A percentile compares a stretch with the other conserved stretches of the same genome.
Evolutionary conservation across 768 basidiomycete genomes (phyloP).

Genomic region (Lactifluus piperatus): DNA sequence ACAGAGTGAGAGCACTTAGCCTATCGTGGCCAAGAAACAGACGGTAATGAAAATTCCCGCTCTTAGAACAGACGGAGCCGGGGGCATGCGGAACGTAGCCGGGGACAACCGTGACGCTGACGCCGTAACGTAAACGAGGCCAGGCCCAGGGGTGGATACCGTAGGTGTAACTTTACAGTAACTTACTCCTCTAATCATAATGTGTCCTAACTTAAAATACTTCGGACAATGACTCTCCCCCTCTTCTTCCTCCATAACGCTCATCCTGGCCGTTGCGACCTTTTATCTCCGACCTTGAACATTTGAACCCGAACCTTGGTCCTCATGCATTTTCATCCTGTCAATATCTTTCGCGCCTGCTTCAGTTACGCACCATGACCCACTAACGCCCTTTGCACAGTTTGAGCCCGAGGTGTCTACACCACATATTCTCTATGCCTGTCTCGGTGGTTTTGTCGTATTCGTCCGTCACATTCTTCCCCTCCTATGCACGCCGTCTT

Average conservation of each 20-base stretch:
- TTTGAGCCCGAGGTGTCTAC: slow-evolving; percentile 60
- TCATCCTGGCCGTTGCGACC: neutral
- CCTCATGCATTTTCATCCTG: slow-evolving; percentile 43
- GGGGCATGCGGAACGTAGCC: too few relatives aligned
- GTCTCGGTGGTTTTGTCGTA: slow-evolving; percentile 75
- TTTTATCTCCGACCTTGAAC: neutral
- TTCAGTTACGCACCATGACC: neutral
- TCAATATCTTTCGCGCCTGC: slow-evolving; percentile 24
- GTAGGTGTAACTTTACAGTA: too few relatives aligned
- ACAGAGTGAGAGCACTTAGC: too few relatives aligned
- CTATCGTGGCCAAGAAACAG: too few relatives aligned
- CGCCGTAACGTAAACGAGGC: too few relatives aligned
- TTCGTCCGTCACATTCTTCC: slow-evolving; percentile 36
- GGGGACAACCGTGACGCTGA: too few relatives aligned
- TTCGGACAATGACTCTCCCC: too few relatives aligned
- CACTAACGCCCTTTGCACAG: slow-evolving; percentile 20
- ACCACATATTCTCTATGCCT: slow-evolving; percentile 71
- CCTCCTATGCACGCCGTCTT: neutral
- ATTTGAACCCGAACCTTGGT: neutral
- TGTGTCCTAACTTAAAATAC: too few relatives aligned
- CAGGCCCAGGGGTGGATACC: too few relatives aligned
- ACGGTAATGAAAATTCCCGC: too few relatives aligned
- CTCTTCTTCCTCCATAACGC: neutral
- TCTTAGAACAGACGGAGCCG: too few relatives aligned
- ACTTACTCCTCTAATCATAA: too few relatives aligned